Evolutionary conservation across 1,284 basidiomycete species (phyloP), one percentile per base, ranked within the genome.

Genomic region (Malassezia caprae): DNA sequence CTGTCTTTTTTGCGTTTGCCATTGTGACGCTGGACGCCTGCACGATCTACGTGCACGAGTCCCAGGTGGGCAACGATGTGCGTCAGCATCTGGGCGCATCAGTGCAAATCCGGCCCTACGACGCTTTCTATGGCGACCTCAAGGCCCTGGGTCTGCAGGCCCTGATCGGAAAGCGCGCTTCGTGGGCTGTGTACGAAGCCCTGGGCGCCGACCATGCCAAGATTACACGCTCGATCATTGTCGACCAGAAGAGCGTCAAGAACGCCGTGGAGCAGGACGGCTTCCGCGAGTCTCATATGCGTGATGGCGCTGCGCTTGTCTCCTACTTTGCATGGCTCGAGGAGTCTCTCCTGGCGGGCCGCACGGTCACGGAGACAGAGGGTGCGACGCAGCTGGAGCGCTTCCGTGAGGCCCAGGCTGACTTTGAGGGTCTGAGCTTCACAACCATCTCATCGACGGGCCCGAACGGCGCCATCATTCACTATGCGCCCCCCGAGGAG

Each of bases 1-100:
- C 84, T 50, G 91, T 98, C 21, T 96, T 98, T 79, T 94, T 96
- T 70, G 83, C 87, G 0, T 96, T 91, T 72, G 87, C 88, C 2
- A 79, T 93, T 32, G 78, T 96, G 27, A 86, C 86, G 1, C 76
- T 77, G 12, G 79, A 85, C 44, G 48, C 54, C 24, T 82, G 83
- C 0, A 78, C 82, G 4, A 78, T 96, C 1, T 96, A 93, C 74
- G 78, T 90, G 52, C 79, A 91, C 57, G 77, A 79, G 8, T 28
- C 31, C 1, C 84, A 88, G 61, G 73, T 90, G 12, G 79, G 81
- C 24, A 78, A 81, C 21, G 78, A 77, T 1, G 83, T 84, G 3
- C 77, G 78, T 43, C 65, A 76, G 4, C 82, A 84, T 63, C 79
- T 96, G 11, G 67, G 58, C 1, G 23, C 67, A 12, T 79, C 80